phyloP scores from a whole-genome alignment of 441 rosid species.

The Dalechampia spathulata region DNA sequence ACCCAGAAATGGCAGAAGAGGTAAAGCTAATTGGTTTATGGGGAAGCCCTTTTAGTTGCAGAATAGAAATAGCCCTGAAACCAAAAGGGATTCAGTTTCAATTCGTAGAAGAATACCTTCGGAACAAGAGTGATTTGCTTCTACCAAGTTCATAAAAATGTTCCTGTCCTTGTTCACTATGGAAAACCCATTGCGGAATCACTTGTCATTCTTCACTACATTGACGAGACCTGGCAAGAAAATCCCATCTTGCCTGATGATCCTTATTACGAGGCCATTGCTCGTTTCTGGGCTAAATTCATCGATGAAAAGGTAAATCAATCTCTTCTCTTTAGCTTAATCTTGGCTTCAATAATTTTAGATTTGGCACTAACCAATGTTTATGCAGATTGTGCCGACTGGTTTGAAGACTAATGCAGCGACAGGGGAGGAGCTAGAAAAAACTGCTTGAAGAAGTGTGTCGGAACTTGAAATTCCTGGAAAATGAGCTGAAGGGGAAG shows the following conservation, averaged over 20 bases:
- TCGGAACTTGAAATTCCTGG: slow-evolving; percentile 14
- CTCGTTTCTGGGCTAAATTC: slow-evolving; percentile 5
- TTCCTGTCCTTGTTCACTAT: not conserved
- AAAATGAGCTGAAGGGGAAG: slow-evolving; percentile 35
- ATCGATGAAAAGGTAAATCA: not conserved
- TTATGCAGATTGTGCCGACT: too few species aligned
- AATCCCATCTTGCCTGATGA: slow-evolving; percentile 3
- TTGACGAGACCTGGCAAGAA: slow-evolving; percentile 4
- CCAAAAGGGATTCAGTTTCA: slow-evolving; percentile 34
- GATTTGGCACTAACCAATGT: too few species aligned
- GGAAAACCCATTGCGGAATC: slow-evolving; percentile 5
- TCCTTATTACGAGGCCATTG: not conserved
- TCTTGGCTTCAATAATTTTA: not conserved
- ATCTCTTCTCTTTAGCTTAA: not conserved
- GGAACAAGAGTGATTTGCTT: slow-evolving; percentile 17
- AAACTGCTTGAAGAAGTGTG: not conserved
- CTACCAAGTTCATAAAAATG: not conserved
- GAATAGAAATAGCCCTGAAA: slow-evolving; percentile 41
- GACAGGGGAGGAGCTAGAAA: not conserved
- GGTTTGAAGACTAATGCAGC: not conserved
- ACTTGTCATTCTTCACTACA: slow-evolving; percentile 8
- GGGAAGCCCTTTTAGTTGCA: slow-evolving; percentile 34
- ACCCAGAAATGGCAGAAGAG: slow-evolving; percentile 15
- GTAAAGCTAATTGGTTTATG: slow-evolving; percentile 37
- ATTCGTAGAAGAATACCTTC: slow-evolving; percentile 26